Evolutionary conservation across 177 flowering plant genomes (phyloP).

Genomic region (Vitis hybrid): DNA sequence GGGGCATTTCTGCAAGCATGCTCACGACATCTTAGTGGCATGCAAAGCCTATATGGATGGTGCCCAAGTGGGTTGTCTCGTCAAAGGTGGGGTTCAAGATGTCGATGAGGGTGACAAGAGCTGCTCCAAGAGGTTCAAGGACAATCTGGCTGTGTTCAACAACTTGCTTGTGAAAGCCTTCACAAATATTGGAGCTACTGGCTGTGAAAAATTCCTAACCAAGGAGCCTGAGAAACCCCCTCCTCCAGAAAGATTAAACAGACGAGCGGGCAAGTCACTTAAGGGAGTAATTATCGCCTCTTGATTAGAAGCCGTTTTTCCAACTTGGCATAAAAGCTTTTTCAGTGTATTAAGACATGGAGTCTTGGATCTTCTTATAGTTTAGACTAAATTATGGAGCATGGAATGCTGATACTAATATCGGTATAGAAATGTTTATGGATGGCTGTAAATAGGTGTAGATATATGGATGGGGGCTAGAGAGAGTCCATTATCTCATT

Average conservation of each 20-base stretch:
- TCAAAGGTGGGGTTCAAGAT: slow-evolving; percentile 54
- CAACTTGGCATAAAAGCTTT: too few relatives aligned
- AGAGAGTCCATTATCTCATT: too few relatives aligned
- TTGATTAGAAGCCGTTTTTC: background rate
- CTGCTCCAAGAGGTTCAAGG: slow-evolving; percentile 46
- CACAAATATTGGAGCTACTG: slow-evolving; percentile 44
- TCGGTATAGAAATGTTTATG: background rate
- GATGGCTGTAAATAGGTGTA: background rate
- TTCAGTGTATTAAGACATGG: too few relatives aligned
- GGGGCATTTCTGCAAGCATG: slow-evolving; percentile 61
- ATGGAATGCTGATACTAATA: background rate
- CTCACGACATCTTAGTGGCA: slow-evolving; percentile 55
- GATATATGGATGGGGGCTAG: background rate
- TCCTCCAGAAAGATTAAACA: slow-evolving; percentile 11
- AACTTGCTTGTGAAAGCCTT: slow-evolving; percentile 46
- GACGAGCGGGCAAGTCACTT: background rate
- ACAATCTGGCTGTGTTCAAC: slow-evolving; percentile 25
- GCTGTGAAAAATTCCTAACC: slow-evolving; percentile 43
- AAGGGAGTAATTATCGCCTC: slow-evolving; percentile 1
- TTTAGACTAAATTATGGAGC: too few relatives aligned
- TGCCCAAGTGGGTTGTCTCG: slow-evolving; percentile 64
- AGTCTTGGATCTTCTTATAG: too few relatives aligned
- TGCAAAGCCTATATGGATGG: slow-evolving; percentile 83
- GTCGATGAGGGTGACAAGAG: slow-evolving; percentile 48
- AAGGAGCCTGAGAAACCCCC: too few relatives aligned